Base-by-base conservation (phyloP, 2,329 filamentous ascomycete species). In the Colletotrichum plurivorum region DNA sequence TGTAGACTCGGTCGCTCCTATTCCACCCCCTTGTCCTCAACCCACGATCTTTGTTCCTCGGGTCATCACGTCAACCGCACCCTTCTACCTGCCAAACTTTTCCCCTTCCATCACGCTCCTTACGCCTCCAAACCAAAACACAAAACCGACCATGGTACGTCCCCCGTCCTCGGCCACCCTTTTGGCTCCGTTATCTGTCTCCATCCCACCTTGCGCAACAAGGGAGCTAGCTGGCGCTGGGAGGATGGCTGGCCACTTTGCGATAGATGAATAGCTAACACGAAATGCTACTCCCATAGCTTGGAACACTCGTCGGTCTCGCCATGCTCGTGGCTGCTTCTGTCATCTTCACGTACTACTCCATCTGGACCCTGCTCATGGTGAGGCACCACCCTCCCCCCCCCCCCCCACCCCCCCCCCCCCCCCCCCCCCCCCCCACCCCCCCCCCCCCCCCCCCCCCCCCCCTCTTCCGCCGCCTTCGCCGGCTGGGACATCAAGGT, bases 331-430 rank as follows among this genome's bases (percentile, higher is more conserved):
- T 89, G 87, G 88, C 87, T 80, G 87, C 88, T 76, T 85, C 87
- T 72, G 85, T 88, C 80, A 85, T 90, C 77, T 90, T 90, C 77
- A 83, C 88, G 76, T 99, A 99, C 89, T 99, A 99, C 86, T 96
- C 94, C 72, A 89, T 97, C 82, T 99, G 96, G 96, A 97, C 96
- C 31, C 88, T 99, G 73, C 88, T 98, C 74, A 98, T 99, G 93
- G 96, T 98, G 83, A 36, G 10, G 10, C 31, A 36, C 31, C 31
- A 3, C 31, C 31, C n/a, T n/a, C n/a, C n/a, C n/a, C n/a, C n/a
- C n/a, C n/a, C n/a, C n/a, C n/a, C n/a, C n/a, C n/a, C n/a, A n/a
- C n/a, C n/a, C n/a, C n/a, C n/a, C n/a, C n/a, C n/a, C n/a, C n/a
- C n/a, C n/a, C n/a, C n/a, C n/a, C n/a, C n/a, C n/a, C n/a, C n/a